Percentiles rank a stretch among this genome's conserved stretches.
Conservation (phyloP, 2,329 filamentous ascomycete species). For the Davidsoniella virescens region DNA sequence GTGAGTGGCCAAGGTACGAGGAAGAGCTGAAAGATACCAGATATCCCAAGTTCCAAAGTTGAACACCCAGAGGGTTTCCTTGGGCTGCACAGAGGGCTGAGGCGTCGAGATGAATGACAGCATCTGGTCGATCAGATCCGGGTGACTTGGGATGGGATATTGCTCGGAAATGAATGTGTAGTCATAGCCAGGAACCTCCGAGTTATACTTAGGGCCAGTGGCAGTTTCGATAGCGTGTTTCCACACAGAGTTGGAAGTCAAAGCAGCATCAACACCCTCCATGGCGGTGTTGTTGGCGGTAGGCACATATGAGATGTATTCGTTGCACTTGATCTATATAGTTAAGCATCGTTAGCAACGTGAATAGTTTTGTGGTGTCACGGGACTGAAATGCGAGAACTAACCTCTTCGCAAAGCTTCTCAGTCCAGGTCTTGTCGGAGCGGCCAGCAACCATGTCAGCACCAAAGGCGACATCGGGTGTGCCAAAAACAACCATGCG, state of each 20-base stretch:
- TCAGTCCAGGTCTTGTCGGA: constrained; percentile 28
- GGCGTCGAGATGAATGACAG: constrained; percentile 28
- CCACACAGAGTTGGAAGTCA: constrained; percentile 37
- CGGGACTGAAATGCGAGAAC: constrained; percentile 4
- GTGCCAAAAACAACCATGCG: constrained; percentile 36
- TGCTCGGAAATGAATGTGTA: constrained; percentile 27
- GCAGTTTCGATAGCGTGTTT: constrained; percentile 23
- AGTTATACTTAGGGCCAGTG: constrained; percentile 18
- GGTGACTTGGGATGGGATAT: constrained; percentile 25
- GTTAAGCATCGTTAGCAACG: background rate
- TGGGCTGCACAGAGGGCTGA: constrained; percentile 20
- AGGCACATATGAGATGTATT: constrained; percentile 31
- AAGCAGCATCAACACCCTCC: constrained; percentile 21
- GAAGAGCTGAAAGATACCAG: constrained; percentile 34
- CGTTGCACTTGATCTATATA: constrained; percentile 29
- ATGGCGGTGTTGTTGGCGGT: constrained; percentile 21
- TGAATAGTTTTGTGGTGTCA: background rate
- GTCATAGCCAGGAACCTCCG: constrained; percentile 23
- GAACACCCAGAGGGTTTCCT: constrained; percentile 37
- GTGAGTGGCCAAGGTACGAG: constrained; percentile 23
- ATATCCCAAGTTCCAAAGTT: constrained; percentile 39
- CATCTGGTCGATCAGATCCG: constrained; percentile 30
- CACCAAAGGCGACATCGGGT: constrained; percentile 25
- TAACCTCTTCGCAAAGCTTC: constrained; percentile 31
- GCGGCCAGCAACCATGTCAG: constrained; percentile 24